A percentile compares a stretch with the other conserved stretches of the same genome.
These are phyloP conservation scores for Protomyces lactucae-debilis DNA, from an alignment of 1,139 yeast genomes.

Conservation along the genomic window DNA sequence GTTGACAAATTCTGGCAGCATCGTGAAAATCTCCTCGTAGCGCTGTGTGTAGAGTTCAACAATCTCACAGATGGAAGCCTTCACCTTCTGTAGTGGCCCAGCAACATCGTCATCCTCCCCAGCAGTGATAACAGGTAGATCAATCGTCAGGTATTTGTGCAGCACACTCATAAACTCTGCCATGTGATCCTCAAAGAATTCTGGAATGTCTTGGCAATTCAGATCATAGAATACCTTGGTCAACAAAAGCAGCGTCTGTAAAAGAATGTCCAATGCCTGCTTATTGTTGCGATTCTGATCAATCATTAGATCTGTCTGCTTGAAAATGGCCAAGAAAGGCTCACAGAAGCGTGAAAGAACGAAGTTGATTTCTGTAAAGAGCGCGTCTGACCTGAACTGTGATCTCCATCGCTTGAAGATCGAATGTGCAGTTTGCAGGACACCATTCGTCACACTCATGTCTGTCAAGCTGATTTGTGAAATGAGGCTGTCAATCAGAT, in stretches of 20 bases:
- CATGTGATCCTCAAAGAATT: conserved; percentile 90
- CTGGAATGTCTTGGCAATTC: conserved; percentile 97
- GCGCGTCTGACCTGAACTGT: conserved; percentile 80
- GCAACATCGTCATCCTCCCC: conserved; percentile 60
- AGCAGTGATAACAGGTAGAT: conserved; percentile 50
- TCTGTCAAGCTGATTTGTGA: conserved; percentile 58
- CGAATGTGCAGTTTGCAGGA: conserved; percentile 86
- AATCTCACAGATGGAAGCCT: conserved; percentile 79
- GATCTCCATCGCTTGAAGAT: conserved; percentile 98
- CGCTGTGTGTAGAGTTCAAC: conserved; percentile 81
- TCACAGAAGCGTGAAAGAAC: conserved; percentile 80
- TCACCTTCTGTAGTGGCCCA: conserved; percentile 66
- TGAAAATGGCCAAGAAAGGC: conserved; percentile 68
- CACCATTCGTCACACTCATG: conserved; percentile 74
- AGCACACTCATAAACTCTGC: conserved; percentile 69
- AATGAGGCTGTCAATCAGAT: conserved; percentile 64
- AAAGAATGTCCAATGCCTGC: conserved; percentile 52
- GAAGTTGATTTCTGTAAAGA: conserved; percentile 78
- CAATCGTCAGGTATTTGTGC: conserved; percentile 69
- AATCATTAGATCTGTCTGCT: conserved; percentile 59
- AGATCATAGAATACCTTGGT: conserved; percentile 83
- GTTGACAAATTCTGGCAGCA: conserved; percentile 72
- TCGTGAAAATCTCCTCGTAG: conserved; percentile 82
- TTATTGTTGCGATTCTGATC: conserved; percentile 45
- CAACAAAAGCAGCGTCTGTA: conserved; percentile 67